These are phyloP conservation scores for Aspergillus candidus DNA, from an alignment of 2,329 filamentous ascomycete genomes.

Conservation along the genomic window DNA sequence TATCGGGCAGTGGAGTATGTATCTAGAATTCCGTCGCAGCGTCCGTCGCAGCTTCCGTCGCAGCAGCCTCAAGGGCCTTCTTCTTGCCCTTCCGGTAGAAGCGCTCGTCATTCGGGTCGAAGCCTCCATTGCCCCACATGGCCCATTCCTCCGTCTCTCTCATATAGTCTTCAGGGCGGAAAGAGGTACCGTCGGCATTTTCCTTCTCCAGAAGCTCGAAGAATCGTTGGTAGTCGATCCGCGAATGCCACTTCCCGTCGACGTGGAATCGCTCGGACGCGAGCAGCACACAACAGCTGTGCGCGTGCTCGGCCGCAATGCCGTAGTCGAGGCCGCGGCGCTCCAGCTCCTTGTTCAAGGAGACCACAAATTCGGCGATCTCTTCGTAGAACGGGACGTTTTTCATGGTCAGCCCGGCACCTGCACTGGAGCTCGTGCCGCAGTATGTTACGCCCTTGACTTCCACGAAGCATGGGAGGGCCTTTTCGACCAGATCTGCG, in stretches of 20 bases:
- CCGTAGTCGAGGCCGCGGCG: slow-evolving; percentile 73
- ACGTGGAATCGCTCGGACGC: slow-evolving; percentile 74
- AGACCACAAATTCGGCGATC: slow-evolving; percentile 72
- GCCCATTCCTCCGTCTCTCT: slow-evolving; percentile 89
- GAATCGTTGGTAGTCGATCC: slow-evolving; percentile 85
- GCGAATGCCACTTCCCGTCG: slow-evolving; percentile 77
- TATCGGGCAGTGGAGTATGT: too few relatives aligned
- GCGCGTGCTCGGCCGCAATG: slow-evolving; percentile 89
- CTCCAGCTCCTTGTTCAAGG: slow-evolving; percentile 63
- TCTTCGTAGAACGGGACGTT: slow-evolving; percentile 97
- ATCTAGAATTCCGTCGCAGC: not conserved
- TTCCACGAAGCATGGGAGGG: slow-evolving; percentile 86
- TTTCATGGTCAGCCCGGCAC: slow-evolving; percentile 87
- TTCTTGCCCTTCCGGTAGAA: slow-evolving; percentile 76
- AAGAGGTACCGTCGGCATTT: slow-evolving; percentile 54
- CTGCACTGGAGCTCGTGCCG: slow-evolving; percentile 77
- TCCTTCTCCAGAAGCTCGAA: slow-evolving; percentile 72
- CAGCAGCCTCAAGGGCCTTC: slow-evolving; percentile 14
- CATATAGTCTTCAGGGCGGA: slow-evolving; percentile 87
- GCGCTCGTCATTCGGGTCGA: slow-evolving; percentile 81
- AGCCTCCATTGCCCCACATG: slow-evolving; percentile 87
- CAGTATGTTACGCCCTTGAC: slow-evolving; percentile 97
- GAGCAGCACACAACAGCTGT: slow-evolving; percentile 86
- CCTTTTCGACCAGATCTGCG: slow-evolving; percentile 77
- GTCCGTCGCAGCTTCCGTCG: not conserved